Evolutionary conservation across 805 yeast genomes (phyloP), one percentile per base, ranked within the genome.

Genomic region (Candida michaelii): DNA sequence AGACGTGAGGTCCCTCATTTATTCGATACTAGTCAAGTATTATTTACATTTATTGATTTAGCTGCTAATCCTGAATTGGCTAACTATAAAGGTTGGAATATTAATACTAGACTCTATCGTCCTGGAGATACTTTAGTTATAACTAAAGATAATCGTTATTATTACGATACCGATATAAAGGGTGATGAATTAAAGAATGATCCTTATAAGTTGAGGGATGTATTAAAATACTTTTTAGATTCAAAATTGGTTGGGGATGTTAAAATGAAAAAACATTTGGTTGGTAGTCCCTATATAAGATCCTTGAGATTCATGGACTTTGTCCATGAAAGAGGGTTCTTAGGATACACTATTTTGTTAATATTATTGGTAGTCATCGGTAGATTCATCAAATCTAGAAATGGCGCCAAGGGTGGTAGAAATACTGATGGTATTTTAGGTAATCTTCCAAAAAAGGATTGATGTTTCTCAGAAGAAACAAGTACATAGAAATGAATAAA

Each of bases 111-210:
- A n/a, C 42, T 53, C 0, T 72, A 65, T 47, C 46, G 58, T 8
- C 55, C 63, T 2, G 91, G 90, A 5, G 87, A 84, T 55, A 66
- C 78, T 0, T 53, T 85, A 1, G 58, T 85, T 2, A 60, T 83
- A 2, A 63, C 71, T 24, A 72, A 72, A 48, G 72, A 75, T 65
- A 57, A 67, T 59, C 47, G 48, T 44, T 49, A 52, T 39, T 60
- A 54, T 41, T 48, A 71, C 67, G 51, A 65, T 49, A 40, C 51
- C 60, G 44, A 71, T 54, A 42, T 62, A 3, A 42, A 45, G 18
- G 84, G 82, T 0, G 46, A 54, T 0, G 37, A 43, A 12, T 57
- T 79, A 41, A 59, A 44, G 3, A 61, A 65, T 37, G 61, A 60
- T 7, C 68, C 74, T 0, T 54, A 60, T 3, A 48, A 49, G 36